phyloP scores from a whole-genome alignment of 345 rosid genomes.

The Cardiospermum halicacabum region DNA sequence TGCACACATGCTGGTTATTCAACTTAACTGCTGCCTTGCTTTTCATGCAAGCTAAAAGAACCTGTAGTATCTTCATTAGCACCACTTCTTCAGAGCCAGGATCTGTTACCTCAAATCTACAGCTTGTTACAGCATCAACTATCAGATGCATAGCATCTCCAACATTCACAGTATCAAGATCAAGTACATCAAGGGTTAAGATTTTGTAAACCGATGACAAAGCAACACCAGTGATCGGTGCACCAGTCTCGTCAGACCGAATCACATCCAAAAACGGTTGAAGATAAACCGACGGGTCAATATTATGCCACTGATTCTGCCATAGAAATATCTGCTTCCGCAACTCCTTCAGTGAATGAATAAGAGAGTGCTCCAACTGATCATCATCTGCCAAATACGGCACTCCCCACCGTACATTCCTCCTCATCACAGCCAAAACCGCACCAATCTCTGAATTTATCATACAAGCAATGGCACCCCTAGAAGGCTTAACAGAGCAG shows the following conservation, averaged over 20 bases:
- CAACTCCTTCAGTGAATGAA: constrained; percentile 62
- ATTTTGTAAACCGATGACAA: constrained; percentile 73
- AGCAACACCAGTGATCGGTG: constrained; percentile 78
- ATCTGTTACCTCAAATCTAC: constrained; percentile 75
- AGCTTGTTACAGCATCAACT: constrained; percentile 63
- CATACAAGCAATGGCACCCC: constrained; percentile 53
- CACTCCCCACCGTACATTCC: constrained; percentile 72
- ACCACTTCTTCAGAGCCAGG: constrained; percentile 77
- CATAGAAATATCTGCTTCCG: constrained; percentile 59
- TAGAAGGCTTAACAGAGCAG: constrained; percentile 27
- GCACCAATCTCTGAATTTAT: constrained; percentile 68
- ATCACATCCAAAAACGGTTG: constrained; percentile 75
- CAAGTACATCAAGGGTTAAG: constrained; percentile 55
- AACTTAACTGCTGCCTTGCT: constrained; percentile 57
- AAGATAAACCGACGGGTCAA: constrained; percentile 52
- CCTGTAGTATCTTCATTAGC: constrained; percentile 78
- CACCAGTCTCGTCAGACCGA: constrained; percentile 71
- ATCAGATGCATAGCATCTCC: constrained; percentile 60
- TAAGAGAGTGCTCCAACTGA: constrained; percentile 67
- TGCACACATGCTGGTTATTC: constrained; percentile 70
- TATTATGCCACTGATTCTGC: constrained; percentile 46
- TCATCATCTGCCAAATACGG: constrained; percentile 53
- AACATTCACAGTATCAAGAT: constrained; percentile 49
- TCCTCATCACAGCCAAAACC: constrained; percentile 75
- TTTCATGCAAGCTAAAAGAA: constrained; percentile 74